Evolutionary conservation across 495 filamentous ascomycete genomes (phyloP).

Genomic region (Penicillium silybi): DNA sequence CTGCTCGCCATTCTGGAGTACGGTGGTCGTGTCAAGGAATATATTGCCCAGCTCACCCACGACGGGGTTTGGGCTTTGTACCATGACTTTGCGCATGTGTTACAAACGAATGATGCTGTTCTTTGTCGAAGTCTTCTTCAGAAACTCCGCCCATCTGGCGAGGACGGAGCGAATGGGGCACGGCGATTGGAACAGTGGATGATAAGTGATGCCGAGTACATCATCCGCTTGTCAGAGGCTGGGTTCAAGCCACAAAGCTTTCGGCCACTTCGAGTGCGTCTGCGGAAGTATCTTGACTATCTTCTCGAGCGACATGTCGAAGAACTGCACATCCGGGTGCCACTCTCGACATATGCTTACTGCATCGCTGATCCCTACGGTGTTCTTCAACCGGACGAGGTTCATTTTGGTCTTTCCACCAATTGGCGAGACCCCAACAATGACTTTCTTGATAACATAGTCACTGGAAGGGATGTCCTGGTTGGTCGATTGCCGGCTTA

Average conservation of each 20-base stretch:
- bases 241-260: constrained; percentile 63
- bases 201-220: constrained; percentile 27
- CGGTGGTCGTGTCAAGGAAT: constrained; percentile 52
- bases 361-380: constrained; percentile 79
- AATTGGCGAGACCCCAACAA: constrained; percentile 54
- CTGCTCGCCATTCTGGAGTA: constrained; percentile 73
- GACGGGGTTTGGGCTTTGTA: constrained; percentile 48
- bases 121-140: constrained; percentile 37
- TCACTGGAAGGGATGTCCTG: constrained; percentile 71
- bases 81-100: constrained; percentile 55
- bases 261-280: constrained; percentile 53
- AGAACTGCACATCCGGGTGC: constrained; percentile 67
- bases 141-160: constrained; percentile 29
- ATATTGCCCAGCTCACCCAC: constrained; percentile 57
- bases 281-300: constrained; percentile 50
- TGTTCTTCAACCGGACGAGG: constrained; percentile 66
- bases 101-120: constrained; percentile 37
- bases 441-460: constrained; percentile 53
- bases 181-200: constrained; percentile 37
- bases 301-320: constrained; percentile 54
- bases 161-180: constrained; percentile 18
- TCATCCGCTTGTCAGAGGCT: constrained; percentile 43
- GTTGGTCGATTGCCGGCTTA: constrained; percentile 84
- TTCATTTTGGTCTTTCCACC: constrained; percentile 76
- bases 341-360: constrained; percentile 70